Base-by-base conservation (phyloP, 75 land plant genomes). In the Gnetum montanum region DNA sequence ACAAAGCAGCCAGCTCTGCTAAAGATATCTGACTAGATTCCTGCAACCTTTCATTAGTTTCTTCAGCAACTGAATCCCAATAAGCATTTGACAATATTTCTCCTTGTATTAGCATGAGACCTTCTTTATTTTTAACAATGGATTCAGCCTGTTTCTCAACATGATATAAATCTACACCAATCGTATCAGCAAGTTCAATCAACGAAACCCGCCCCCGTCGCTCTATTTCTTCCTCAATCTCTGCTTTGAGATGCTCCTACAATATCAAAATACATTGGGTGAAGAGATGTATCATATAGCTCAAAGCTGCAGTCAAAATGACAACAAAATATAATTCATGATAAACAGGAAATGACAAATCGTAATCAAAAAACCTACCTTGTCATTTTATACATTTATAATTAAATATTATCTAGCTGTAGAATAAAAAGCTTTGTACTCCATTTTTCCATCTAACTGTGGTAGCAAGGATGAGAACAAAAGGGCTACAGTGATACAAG, bases 21-120 rank as follows among this genome's bases (percentile, higher is more conserved):
- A 94, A 28, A 25, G 97, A 71, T 49, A 94, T 69, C 44, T 94
- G 98, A 47, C 97, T 80, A 35, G 85, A 75, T 38, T 86, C 91
- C 53, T 90, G 88, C 48, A 94, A 75, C 43, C 86, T 80, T 41
- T 94, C 98, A 63, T 94, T 94, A 29, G 86, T 69, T 57, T 94
- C 98, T 65, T 94, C 96, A 1, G 98, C 88, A 6, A 86, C 80
- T 15, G 67, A 65, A 55, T 94, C 98, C 98, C 98, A 94, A 70
- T 94, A 94, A 4, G 67, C 54, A 29, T 71, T 61, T 29, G 97
- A 77, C 25, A 94, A 68, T 37, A 94, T 73, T 58, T 94, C 98
- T 4, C 98, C 98, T 60, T 90, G 91, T 33, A 90, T 70, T 15
- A 94, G 49, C 77, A 74, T 86, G 4, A 94, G 72, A 20, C 69